phyloP scores from a whole-genome alignment of 1,284 basidiomycete genomes.

The Papiliotrema laurentii region DNA sequence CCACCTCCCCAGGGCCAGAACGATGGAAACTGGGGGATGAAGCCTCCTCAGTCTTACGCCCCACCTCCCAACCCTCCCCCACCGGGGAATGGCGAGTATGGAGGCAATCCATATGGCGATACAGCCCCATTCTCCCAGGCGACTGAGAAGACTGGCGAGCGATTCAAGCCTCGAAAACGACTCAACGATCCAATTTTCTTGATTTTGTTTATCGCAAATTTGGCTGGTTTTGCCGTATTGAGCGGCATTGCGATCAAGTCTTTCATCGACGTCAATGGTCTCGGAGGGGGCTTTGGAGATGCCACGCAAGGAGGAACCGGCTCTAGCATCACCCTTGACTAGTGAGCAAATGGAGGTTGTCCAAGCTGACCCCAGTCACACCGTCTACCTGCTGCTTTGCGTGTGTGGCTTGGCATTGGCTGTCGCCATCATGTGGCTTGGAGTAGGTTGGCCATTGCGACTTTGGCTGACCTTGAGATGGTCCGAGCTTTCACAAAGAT shows the following conservation, averaged over 20 bases:
- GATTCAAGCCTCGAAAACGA: slow-evolving; percentile 64
- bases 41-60: slow-evolving; percentile 42
- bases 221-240: slow-evolving; percentile 63
- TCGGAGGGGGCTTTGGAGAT: slow-evolving; percentile 46
- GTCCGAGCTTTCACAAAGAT: slow-evolving; percentile 69
- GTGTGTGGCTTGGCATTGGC: slow-evolving; percentile 60
- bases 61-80: slow-evolving; percentile 8
- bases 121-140: slow-evolving; percentile 55
- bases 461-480: slow-evolving; percentile 40
- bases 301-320: slow-evolving; percentile 29
- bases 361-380: slow-evolving; percentile 37
- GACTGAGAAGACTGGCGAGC: slow-evolving; percentile 53
- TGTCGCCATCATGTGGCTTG: slow-evolving; percentile 47
- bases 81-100: slow-evolving; percentile 8
- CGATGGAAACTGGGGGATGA: slow-evolving; percentile 25
- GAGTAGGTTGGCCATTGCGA: slow-evolving; percentile 17
- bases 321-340: slow-evolving; percentile 24
- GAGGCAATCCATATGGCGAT: slow-evolving; percentile 27
- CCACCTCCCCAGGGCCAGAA: slow-evolving; percentile 9
- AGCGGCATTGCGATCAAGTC: slow-evolving; percentile 61
- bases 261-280: slow-evolving; percentile 62
- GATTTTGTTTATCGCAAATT: slow-evolving; percentile 64
- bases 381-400: slow-evolving; percentile 65
- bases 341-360: slow-evolving; percentile 17
- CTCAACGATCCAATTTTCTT: slow-evolving; percentile 70